Conservation (phyloP, 345 rosid species). For the Diplotaxis tenuifolia region DNA sequence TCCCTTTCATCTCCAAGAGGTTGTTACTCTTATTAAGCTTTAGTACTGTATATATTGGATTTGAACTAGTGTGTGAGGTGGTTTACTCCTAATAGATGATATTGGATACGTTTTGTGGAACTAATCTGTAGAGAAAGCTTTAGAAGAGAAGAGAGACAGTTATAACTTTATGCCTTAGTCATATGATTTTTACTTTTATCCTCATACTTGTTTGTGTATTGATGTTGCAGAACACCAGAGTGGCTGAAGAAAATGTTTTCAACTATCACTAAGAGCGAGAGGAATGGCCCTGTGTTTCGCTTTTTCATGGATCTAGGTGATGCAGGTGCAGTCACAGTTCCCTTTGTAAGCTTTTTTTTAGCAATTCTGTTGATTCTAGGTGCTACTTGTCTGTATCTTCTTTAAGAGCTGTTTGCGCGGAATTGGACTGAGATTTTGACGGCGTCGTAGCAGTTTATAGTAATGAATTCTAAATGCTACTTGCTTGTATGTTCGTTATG, state of each 20-base stretch:
- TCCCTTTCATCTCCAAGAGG: constrained; percentile 89
- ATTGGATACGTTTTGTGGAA: background rate
- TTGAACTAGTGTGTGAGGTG: background rate
- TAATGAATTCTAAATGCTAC: background rate
- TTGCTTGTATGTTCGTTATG: background rate
- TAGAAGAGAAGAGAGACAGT: background rate
- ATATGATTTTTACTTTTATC: background rate
- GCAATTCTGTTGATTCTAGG: background rate
- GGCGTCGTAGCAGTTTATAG: background rate
- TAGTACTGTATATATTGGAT: background rate
- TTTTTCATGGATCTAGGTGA: constrained; percentile 96
- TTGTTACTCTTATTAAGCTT: constrained; percentile 17
- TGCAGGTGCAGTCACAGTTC: constrained; percentile 57
- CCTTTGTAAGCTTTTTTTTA: constrained; percentile 22
- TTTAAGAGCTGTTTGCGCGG: background rate
- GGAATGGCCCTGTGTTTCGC: constrained; percentile 85
- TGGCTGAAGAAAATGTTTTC: constrained; percentile 94
- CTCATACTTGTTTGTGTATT: constrained; percentile 7
- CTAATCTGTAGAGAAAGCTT: background rate
- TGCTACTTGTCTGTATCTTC: background rate
- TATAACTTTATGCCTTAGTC: background rate
- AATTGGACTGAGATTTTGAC: background rate
- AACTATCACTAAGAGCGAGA: constrained; percentile 71
- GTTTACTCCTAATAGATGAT: background rate
- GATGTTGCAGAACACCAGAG: constrained; percentile 62